Evolutionary conservation across 768 basidiomycete species (phyloP).

Genomic region (Scleroderma bovista): DNA sequence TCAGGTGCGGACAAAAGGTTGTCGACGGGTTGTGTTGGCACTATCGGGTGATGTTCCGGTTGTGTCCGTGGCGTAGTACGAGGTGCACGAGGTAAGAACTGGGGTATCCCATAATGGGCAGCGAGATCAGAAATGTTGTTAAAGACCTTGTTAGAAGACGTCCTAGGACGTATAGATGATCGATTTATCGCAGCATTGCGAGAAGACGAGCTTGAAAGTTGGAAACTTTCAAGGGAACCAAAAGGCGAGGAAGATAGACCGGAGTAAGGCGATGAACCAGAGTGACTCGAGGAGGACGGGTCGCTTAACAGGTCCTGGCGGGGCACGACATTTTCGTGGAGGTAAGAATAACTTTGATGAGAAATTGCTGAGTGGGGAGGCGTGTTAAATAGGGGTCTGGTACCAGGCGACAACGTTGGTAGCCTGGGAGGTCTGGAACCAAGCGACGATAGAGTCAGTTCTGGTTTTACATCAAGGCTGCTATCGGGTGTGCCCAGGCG

Average conservation of each 20-base stretch:
- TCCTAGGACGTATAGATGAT: conserved; percentile 56
- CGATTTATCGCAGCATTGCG: conserved; percentile 58
- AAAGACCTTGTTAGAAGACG: conserved; percentile 54
- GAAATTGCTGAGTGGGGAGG: conserved; percentile 44
- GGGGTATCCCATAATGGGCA: conserved; percentile 76
- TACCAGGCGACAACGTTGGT: conserved; percentile 44
- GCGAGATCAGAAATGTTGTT: conserved; percentile 61
- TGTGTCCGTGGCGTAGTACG: conserved; percentile 46
- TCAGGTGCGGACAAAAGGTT: conserved; percentile 31
- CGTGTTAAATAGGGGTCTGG: conserved; percentile 19
- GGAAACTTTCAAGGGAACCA: conserved; percentile 42
- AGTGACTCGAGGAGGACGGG: conserved; percentile 30
- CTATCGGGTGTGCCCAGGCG: conserved; percentile 20
- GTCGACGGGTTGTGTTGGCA: conserved; percentile 13
- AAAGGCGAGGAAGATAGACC: conserved; percentile 37
- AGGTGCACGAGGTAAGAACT: conserved; percentile 63
- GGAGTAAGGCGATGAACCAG: conserved; percentile 32
- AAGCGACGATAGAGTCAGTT: conserved; percentile 39
- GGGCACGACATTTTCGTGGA: conserved; percentile 42
- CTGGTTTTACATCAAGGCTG: conserved; percentile 33
- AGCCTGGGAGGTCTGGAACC: conserved; percentile 53
- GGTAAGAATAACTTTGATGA: conserved; percentile 31
- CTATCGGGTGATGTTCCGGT: conserved; percentile 28
- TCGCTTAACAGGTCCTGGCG: conserved; percentile 38
- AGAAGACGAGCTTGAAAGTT: conserved; percentile 47